Evolutionary conservation across 2,329 filamentous ascomycete genomes (phyloP).

Genomic region (Hyphodiscus sp.): DNA sequence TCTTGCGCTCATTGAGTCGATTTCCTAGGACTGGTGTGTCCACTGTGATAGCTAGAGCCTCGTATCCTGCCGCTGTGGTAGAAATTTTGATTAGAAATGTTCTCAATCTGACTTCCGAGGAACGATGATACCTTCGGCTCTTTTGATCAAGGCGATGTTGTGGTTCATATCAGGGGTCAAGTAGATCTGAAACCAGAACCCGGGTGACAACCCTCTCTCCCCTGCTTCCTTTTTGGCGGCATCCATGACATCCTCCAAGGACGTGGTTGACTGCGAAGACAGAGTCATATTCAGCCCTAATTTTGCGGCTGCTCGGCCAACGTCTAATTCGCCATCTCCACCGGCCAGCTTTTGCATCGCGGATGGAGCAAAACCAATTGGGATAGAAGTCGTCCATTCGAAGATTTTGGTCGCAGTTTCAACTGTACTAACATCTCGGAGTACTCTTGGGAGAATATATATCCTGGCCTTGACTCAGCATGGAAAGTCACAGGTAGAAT

Average conservation of each 20-base stretch:
- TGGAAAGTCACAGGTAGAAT: no score
- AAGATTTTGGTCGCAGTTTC: constrained; percentile 41
- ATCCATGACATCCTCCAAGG: constrained; percentile 37
- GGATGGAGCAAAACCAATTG: constrained; percentile 54
- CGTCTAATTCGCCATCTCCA: constrained; percentile 50
- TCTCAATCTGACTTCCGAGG: not conserved
- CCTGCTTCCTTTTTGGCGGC: not conserved
- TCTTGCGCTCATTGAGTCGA: constrained; percentile 29
- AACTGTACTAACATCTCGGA: constrained; percentile 46
- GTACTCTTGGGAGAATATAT: constrained; percentile 48
- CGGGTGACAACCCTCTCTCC: not conserved
- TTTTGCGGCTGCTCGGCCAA: constrained; percentile 42
- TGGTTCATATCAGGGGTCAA: constrained; percentile 45
- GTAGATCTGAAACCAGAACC: constrained; percentile 50
- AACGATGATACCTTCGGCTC: constrained; percentile 31
- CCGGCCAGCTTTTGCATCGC: constrained; percentile 56
- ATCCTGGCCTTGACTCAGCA: constrained; percentile 29
- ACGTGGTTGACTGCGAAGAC: constrained; percentile 53
- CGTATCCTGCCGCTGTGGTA: constrained; percentile 32
- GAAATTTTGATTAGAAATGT: not conserved
- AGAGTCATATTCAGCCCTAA: constrained; percentile 51
- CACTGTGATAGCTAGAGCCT: constrained; percentile 48
- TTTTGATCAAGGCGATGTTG: constrained; percentile 39
- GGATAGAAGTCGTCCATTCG: constrained; percentile 42
- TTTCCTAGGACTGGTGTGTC: constrained; percentile 49